Base-by-base conservation (phyloP, 306 rosid genomes). In the Rosa rugosa region DNA sequence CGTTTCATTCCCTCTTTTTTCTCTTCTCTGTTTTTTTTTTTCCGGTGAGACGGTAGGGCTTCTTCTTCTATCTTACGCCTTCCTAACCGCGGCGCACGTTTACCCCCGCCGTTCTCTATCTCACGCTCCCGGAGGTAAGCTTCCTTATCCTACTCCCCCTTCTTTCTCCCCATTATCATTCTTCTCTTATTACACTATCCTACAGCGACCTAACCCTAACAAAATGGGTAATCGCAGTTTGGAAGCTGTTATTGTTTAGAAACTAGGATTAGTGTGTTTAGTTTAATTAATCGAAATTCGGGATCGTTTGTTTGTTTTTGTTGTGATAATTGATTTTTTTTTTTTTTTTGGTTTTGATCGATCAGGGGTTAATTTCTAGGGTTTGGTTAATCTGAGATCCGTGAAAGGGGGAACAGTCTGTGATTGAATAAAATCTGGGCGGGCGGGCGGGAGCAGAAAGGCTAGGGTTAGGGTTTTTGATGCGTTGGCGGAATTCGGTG, bases 391-490 rank as follows among this genome's bases (percentile, higher is more conserved):
- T 22, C 71, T 66, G 47, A 75, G 92, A 84, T 86, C 88, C 22
- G 54, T 67, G 57, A 56, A 69, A 77, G 66, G 56, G 56, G 81
- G 77, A 47, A 69, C 80, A 71, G 12, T 63, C 68, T 38, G 41
- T 46, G 73, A 71, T 51, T 63, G 14, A 11, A 60, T 73, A 54
- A 5, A 4, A 54, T 57, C 59, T 60, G 71, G 76, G 74, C 11
- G 71, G 76, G 74, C 11, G 71, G 77, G 77, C 53, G 25, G 77
- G 83, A 67, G 75, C 63, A 68, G 79, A 78, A 86, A 72, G 73
- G 73, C 71, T 31, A 70, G 85, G 78, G 76, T 73, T 87, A 83
- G 91, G 85, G 84, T 79, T 75, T 91, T 91, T 91, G 91, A 91
- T 90, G 97, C 96, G 81, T 84, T 81, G 91, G 84, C 80, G 85